Evolutionary conservation across 208 protist species (phyloP), one percentile per base, ranked within the genome.

Genomic region (Leishmania gerbilli): DNA sequence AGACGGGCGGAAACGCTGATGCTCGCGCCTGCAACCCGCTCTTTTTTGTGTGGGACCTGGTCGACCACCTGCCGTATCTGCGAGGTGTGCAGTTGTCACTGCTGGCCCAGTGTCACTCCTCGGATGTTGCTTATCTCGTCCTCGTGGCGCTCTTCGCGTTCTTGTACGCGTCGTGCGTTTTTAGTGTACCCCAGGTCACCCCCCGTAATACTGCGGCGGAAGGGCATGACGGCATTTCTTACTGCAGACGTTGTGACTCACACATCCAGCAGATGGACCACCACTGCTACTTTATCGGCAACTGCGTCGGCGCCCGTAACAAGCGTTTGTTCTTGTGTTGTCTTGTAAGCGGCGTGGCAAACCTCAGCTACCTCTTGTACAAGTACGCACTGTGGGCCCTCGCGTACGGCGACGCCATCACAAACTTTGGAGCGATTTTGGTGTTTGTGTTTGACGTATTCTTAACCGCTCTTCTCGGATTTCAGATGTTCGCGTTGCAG

Each of bases 281-380:
- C 77, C 90, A 94, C 75, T 93, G 90, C 77, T 93, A 92, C 58
- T 71, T 93, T 21, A 90, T 94, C n/a, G 71, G 81, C 79, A 95
- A 95, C 79, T 94, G 90, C 69, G 85, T 93, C 47, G 89, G 90
- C 58, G 55, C 37, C 0, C 74, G 76, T 47, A 94, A 91, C 75
- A 55, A 81, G 47, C 64, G 42, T n/a, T 34, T 81, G 9, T 94
- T 93, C 60, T 27, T 95, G 42, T 71, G 56, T 5, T 88, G 85
- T 56, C 71, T 94, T 8, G 17, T 76, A n/a, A 27, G 80, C 3
- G 86, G 86, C 58, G 77, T 89, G 19, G 55, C 80, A 45, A 92
- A 95, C 76, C 81, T 93, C 80, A 74, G 83, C 24, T 90, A 89
- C 68, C 62, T 95, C 13, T 79, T 93, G 49, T 86, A 81, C 80